Evolutionary conservation across 345 rosid species (phyloP).

Genomic region (Populus pruinosa): DNA sequence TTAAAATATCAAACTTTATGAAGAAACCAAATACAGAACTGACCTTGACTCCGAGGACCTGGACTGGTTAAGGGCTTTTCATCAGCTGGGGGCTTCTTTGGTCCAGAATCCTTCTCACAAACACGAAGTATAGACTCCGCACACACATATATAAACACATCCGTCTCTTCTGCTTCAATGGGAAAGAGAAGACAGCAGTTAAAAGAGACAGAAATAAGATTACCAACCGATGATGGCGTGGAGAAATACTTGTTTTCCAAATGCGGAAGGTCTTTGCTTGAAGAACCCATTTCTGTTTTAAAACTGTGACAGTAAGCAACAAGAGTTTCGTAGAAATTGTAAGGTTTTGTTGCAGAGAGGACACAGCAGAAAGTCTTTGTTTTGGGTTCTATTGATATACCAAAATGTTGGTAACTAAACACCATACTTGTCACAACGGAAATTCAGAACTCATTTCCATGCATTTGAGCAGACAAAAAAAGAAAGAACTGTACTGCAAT

Average conservation of each 20-base stretch:
- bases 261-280: constrained; percentile 43
- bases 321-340: not conserved
- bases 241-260: constrained; percentile 35
- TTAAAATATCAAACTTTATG: not conserved
- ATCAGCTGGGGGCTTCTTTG: constrained; percentile 19
- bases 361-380: not conserved
- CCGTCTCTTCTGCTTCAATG: not conserved
- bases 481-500: not conserved
- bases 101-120: constrained; percentile 15
- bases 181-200: not conserved
- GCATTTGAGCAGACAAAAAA: no score
- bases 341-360: not conserved
- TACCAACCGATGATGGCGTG: constrained; percentile 31
- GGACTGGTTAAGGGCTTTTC: constrained; percentile 40
- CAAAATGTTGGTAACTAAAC: not conserved
- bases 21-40: not conserved
- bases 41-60: constrained; percentile 59
- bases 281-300: constrained; percentile 23
- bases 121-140: constrained; percentile 50
- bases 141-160: not conserved
- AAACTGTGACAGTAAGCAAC: not conserved
- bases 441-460: not conserved
- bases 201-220: not conserved
- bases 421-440: not conserved
- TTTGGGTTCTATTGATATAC: not conserved